Conservation (phyloP, 768 basidiomycete genomes). For the Lactarius hatsudake region DNA sequence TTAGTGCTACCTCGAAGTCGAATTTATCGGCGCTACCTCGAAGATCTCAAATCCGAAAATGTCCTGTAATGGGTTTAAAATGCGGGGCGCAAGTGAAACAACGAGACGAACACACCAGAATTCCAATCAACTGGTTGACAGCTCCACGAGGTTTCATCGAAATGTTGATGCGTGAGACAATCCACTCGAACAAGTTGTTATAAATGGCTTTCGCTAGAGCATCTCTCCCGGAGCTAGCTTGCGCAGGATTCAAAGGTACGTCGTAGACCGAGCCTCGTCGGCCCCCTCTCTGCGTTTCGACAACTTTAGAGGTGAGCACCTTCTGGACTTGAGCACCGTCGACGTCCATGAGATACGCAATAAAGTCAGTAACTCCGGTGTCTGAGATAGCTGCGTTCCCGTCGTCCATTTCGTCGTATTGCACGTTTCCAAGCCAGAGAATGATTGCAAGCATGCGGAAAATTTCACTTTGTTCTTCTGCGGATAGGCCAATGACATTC, state of each 20-base stretch:
- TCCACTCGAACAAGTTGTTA: constrained; percentile 99
- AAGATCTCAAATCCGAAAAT: constrained; percentile 99
- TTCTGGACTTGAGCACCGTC: constrained; percentile 80
- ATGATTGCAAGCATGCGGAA: constrained; percentile 89
- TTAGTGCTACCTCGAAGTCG: constrained; percentile 1
- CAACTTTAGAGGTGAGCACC: constrained; percentile 75
- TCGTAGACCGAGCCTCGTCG: constrained; percentile 95
- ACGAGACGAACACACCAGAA: constrained; percentile 54
- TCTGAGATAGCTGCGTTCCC: constrained; percentile 84
- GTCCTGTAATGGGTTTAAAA: constrained; percentile 50
- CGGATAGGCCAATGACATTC: constrained; percentile 84
- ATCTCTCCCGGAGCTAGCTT: constrained; percentile 85
- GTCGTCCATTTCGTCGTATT: constrained; percentile 84
- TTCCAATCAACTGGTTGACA: constrained; percentile 83
- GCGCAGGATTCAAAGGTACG: constrained; percentile 90
- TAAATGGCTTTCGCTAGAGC: constrained; percentile 95
- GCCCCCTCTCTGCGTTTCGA: constrained; percentile 94
- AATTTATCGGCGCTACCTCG: constrained; percentile 48
- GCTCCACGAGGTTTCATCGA: constrained; percentile 89
- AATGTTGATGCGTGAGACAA: constrained; percentile 91
- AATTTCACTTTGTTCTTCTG: constrained; percentile 86
- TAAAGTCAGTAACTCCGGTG: constrained; percentile 88
- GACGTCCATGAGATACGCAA: constrained; percentile 90
- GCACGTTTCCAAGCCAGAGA: constrained; percentile 95
- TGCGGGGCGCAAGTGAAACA: constrained; percentile 8